These are phyloP conservation scores for Alloteropsis semialata DNA, from an alignment of 176 grass and related monocot species.

Conservation along the genomic window DNA sequence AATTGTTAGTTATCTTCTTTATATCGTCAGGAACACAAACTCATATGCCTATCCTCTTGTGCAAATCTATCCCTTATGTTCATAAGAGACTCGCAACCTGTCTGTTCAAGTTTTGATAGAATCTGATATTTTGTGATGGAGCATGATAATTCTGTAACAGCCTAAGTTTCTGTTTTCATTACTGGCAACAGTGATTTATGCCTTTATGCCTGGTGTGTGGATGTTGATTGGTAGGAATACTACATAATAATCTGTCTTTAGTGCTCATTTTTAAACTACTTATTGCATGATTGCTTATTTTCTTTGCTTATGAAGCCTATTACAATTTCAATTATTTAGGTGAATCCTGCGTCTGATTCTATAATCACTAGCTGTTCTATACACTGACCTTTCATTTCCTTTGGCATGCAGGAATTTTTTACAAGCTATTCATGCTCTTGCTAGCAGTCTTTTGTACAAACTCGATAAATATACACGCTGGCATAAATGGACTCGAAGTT, in stretches of 20 bases:
- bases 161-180: background rate
- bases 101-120: background rate
- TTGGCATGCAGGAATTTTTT: slow-evolving; percentile 62
- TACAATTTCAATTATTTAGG: background rate
- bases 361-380: background rate
- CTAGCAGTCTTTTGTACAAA: slow-evolving; percentile 97
- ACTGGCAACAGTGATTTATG: background rate
- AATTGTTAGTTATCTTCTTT: background rate
- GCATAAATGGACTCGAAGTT: slow-evolving; percentile 94
- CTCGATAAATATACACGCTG: slow-evolving; percentile 98
- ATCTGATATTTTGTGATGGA: background rate
- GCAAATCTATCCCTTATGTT: background rate
- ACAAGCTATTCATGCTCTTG: slow-evolving; percentile 95
- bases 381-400: slow-evolving; percentile 21
- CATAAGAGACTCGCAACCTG: background rate
- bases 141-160: background rate
- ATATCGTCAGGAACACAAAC: background rate
- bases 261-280: background rate
- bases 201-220: background rate
- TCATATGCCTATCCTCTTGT: background rate
- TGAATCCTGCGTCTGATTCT: slow-evolving; percentile 6
- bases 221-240: background rate
- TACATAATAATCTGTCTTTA: background rate
- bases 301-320: background rate
- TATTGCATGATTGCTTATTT: slow-evolving; percentile 18